These are phyloP conservation scores for Venturiaceae sp. DNA, from an alignment of 2,329 filamentous ascomycete species.

Conservation along the genomic window DNA sequence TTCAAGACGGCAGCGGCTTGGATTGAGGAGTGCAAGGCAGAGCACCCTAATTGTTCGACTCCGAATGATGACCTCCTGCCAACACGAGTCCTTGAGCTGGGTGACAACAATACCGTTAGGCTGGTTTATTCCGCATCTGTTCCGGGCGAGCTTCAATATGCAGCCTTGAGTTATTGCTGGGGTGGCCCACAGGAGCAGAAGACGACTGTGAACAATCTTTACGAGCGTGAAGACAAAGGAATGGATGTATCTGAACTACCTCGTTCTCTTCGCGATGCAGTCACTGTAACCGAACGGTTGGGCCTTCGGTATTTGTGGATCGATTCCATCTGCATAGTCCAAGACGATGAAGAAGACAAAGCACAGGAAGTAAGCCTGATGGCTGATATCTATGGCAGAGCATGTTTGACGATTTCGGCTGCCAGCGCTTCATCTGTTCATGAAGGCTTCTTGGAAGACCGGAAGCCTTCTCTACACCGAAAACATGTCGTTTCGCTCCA, in stretches of 20 bases:
- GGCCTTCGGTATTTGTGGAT: constrained; percentile 8
- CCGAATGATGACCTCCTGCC: no score
- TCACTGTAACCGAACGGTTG: neutral
- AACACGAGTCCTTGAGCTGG: no score
- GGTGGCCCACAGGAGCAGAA: neutral
- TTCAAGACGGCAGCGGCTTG: no score
- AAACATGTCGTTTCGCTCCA: no score
- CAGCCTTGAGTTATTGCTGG: constrained; percentile 6
- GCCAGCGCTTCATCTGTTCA: neutral
- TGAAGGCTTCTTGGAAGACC: neutral
- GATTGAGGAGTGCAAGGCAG: no score
- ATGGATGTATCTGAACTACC: neutral
- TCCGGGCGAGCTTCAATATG: neutral
- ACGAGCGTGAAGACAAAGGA: neutral
- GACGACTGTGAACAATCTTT: neutral
- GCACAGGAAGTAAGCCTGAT: neutral
- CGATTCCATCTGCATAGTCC: constrained; percentile 6
- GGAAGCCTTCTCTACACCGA: no score
- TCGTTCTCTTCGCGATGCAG: constrained; percentile 2
- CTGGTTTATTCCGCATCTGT: no score
- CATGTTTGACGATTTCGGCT: neutral
- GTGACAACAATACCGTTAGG: no score
- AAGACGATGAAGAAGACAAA: neutral
- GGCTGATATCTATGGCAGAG: neutral
- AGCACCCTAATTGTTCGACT: no score